Conservation (phyloP, 2,329 filamentous ascomycete genomes). For the Kalmusia sp. region DNA sequence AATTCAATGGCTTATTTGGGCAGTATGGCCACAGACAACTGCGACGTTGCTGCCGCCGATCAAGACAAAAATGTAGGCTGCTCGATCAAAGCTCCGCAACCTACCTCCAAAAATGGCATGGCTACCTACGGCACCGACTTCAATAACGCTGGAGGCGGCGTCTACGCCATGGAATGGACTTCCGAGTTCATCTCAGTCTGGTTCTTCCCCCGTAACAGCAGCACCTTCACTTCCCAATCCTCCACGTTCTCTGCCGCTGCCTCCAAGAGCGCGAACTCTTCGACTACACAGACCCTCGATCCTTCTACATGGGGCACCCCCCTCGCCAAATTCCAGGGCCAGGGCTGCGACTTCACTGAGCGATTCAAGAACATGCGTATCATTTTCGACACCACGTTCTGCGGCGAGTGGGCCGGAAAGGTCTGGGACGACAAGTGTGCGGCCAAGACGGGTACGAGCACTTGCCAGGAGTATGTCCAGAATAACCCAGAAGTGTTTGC, state of each 20-base stretch:
- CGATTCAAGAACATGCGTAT: slow-evolving; percentile 38
- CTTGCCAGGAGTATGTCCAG: slow-evolving; percentile 41
- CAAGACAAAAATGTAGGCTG: slow-evolving; percentile 46
- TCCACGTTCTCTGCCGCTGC: slow-evolving; percentile 1
- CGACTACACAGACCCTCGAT: slow-evolving; percentile 19
- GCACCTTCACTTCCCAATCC: slow-evolving; percentile 10
- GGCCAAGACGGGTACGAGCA: slow-evolving; percentile 56
- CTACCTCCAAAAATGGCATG: slow-evolving; percentile 38
- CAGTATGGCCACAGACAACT: slow-evolving; percentile 53
- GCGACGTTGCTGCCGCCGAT: slow-evolving; percentile 47
- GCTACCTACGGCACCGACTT: slow-evolving; percentile 43
- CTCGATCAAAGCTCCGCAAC: slow-evolving; percentile 34
- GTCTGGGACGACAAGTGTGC: slow-evolving; percentile 60
- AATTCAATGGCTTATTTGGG: slow-evolving; percentile 49
- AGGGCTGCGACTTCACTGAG: slow-evolving; percentile 54
- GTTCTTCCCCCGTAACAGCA: slow-evolving; percentile 45
- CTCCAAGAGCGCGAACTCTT: slow-evolving; percentile 2
- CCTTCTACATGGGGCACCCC: slow-evolving; percentile 32
- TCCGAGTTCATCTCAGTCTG: slow-evolving; percentile 49
- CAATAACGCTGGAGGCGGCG: slow-evolving; percentile 45
- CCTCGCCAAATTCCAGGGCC: slow-evolving; percentile 49
- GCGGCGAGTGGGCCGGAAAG: slow-evolving; percentile 61
- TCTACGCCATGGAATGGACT: slow-evolving; percentile 52
- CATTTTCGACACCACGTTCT: slow-evolving; percentile 60
- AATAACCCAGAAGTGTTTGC: slow-evolving; percentile 37